phyloP scores from a whole-genome alignment of 2,329 filamentous ascomycete genomes.

The Pezicula radicicola region DNA sequence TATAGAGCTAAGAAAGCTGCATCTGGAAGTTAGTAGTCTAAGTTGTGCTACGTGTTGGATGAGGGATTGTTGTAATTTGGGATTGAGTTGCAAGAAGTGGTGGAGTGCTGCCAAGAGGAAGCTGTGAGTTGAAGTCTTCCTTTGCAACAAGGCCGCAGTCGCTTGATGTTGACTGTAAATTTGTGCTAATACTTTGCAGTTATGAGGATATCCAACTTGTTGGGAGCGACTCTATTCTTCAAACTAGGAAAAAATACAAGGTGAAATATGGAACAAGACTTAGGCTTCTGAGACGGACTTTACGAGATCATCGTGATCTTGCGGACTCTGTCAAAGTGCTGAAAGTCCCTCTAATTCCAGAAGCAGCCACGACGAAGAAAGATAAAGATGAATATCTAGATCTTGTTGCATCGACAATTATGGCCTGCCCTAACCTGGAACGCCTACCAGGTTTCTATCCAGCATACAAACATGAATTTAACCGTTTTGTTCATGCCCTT shows the following conservation, averaged over 20 bases:
- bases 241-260: conserved; percentile 57
- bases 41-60: conserved; percentile 66
- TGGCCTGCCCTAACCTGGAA: conserved; percentile 65
- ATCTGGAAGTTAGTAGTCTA: conserved; percentile 42
- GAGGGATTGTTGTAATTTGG: conserved; percentile 53
- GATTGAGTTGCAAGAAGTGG: conserved; percentile 49
- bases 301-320: conserved; percentile 50
- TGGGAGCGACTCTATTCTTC: conserved; percentile 48
- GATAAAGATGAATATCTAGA: conserved; percentile 51
- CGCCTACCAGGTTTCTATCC: conserved; percentile 51
- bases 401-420: conserved; percentile 56
- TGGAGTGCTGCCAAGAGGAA: conserved; percentile 39
- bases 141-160: no score
- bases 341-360: conserved; percentile 49
- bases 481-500: conserved; percentile 55
- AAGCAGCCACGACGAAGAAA: conserved; percentile 29
- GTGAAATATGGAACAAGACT: conserved; percentile 49
- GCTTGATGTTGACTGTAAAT: background rate
- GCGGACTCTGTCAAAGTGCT: conserved; percentile 54
- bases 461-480: conserved; percentile 53
- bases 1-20: conserved; percentile 47
- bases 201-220: conserved; percentile 58
- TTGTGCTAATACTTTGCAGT: conserved; percentile 26
- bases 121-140: conserved; percentile 4
- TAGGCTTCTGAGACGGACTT: conserved; percentile 53